A percentile compares a stretch with the other conserved stretches of the same genome.
Conservation (phyloP, 225 moss, liverwort and hornwort genomes). For the Asterella californica region DNA sequence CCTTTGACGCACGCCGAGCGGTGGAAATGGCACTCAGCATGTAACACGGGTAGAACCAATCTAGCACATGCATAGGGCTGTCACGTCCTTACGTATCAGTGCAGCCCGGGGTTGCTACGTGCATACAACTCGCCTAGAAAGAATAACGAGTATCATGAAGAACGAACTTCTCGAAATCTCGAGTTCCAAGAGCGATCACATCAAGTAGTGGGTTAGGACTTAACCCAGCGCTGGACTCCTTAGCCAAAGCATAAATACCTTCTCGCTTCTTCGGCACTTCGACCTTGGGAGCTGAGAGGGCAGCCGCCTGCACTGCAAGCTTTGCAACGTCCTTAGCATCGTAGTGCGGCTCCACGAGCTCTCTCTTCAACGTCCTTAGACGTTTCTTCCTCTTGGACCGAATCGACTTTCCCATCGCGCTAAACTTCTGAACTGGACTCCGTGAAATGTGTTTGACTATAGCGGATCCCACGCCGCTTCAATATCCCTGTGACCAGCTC, state of each 20-base stretch:
- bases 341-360: slow-evolving; percentile 70
- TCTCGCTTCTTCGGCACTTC: slow-evolving; percentile 60
- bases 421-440: too few species aligned
- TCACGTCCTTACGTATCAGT: slow-evolving; percentile 25
- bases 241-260: slow-evolving; percentile 23
- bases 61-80: slow-evolving; percentile 40
- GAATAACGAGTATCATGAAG: too few species aligned
- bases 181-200: too few species aligned
- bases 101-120: slow-evolving; percentile 41
- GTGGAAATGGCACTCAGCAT: slow-evolving; percentile 20
- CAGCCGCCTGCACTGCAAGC: slow-evolving; percentile 59
- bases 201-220: background rate
- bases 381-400: slow-evolving; percentile 90
- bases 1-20: slow-evolving; percentile 40
- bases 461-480: too few species aligned
- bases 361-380: slow-evolving; percentile 83
- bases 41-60: slow-evolving; percentile 41
- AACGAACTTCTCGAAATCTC: background rate
- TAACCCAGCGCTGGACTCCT: background rate
- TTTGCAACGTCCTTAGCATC: slow-evolving; percentile 63
- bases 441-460: too few species aligned
- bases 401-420: slow-evolving; percentile 87
- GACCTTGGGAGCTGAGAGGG: slow-evolving; percentile 67
- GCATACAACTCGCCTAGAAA: background rate
- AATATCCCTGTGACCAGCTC: too few species aligned